Base-by-base conservation (phyloP, 1,139 yeast genomes). In the Saccharomyces uvarum region DNA sequence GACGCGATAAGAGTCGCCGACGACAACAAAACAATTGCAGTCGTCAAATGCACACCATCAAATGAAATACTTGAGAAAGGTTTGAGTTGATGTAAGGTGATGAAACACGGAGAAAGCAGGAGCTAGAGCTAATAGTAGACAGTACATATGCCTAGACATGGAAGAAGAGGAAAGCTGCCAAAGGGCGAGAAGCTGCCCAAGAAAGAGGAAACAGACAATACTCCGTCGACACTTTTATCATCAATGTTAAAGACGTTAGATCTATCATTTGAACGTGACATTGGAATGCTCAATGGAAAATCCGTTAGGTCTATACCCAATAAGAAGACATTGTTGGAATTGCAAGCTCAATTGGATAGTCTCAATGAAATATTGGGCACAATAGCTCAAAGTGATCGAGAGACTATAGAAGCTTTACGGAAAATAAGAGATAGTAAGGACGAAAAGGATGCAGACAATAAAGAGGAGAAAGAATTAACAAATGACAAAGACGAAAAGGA, bases 221-320 rank as follows among this genome's bases (percentile, higher is more conserved):
- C 24, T 19, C 44, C 44, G 24, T 65, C 72, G 1, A 55, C 62
- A 16, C 71, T 83, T 1, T 68, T 84, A 53, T 77, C 77, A 51
- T 79, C 79, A 57, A 78, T 85, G 24, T 72, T 84, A 52, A 72
- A 73, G 52, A 81, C 80, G 60, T 70, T 84, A 47, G 75, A 77
- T 53, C 70, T 84, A 56, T 73, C 79, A 1, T 84, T 81, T 63
- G 88, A 84, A 62, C 73, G 79, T 6, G 79, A 81, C 41, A 73
- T 78, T 14, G 89, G 90, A 1, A 67, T 80, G 52, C 70, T 85
- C 33, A 84, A 78, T 59, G 90, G 91, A 0, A 83, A 81, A 28
- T 68, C 77, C 19, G 73, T 80, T 0, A 71, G 79, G 33, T 71
- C 72, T 27, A 68, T 78, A 1, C 86, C 88, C 2, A 73, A 69